Percentiles rank a stretch among this genome's conserved stretches.
Conservation (phyloP, 257 asterid species). For the Solanum chiquidenum region DNA sequence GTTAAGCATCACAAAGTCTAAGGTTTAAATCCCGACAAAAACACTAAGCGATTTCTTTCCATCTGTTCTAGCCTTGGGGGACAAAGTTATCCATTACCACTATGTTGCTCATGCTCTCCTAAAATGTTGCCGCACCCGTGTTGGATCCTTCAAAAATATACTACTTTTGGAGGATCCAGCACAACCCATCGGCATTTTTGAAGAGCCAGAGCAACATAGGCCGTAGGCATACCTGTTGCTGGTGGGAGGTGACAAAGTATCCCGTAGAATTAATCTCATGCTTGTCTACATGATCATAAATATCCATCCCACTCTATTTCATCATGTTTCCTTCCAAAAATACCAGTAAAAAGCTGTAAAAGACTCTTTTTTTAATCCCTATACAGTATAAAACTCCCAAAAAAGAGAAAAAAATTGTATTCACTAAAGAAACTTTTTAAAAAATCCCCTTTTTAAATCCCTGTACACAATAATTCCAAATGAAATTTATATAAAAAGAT, state of each 20-base stretch:
- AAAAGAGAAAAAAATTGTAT: not conserved
- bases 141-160: no score
- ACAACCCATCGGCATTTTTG: not conserved
- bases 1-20: not conserved
- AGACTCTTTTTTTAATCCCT: not conserved
- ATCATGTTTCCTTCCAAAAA: not conserved
- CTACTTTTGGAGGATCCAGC: not conserved
- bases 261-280: rapidly evolving
- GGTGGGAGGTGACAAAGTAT: not conserved
- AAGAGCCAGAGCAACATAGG: not conserved
- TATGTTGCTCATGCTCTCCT: not conserved
- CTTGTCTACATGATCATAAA: not conserved
- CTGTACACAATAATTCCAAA: not conserved
- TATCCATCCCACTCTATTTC: not conserved
- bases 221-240: rapidly evolving
- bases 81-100: not conserved
- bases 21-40: not conserved
- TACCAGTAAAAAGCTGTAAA: not conserved
- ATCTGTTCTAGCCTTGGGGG: not conserved
- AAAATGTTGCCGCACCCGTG: not conserved
- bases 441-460: not conserved
- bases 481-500: not conserved
- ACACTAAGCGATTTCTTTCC: not conserved
- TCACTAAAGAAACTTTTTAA: not conserved
- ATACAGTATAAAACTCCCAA: not conserved